A percentile compares a stretch with the other conserved stretches of the same genome.
phyloP scores from a whole-genome alignment of 208 protist species.

The Crithidia acanthocephali region DNA sequence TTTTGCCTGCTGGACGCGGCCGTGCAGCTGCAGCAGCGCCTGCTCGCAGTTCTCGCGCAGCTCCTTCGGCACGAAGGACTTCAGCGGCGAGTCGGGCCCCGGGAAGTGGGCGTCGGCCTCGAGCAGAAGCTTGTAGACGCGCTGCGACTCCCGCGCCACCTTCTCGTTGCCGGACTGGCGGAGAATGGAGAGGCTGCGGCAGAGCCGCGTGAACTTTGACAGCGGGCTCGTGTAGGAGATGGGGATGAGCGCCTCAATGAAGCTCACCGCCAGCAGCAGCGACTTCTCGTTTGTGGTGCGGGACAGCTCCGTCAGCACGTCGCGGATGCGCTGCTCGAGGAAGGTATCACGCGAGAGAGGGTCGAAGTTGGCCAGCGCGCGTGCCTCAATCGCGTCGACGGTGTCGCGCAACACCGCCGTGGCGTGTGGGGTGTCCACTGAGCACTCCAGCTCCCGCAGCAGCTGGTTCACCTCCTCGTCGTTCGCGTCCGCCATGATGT shows the following conservation, averaged over 20 bases:
- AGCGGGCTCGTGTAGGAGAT: constrained; percentile 83
- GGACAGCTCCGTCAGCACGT: constrained; percentile 76
- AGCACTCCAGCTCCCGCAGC: constrained; percentile 75
- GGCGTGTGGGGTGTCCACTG: constrained; percentile 65
- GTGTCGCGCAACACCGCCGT: constrained; percentile 75
- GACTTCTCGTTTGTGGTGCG: constrained; percentile 53
- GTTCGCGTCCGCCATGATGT: constrained; percentile 44
- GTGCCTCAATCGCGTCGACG: constrained; percentile 77
- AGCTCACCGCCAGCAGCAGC: constrained; percentile 62
- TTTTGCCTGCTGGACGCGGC: constrained; percentile 58
- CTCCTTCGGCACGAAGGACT: constrained; percentile 86
- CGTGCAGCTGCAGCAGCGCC: constrained; percentile 81
- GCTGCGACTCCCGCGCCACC: constrained; percentile 72
- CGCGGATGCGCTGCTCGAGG: constrained; percentile 84
- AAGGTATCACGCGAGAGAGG: constrained; percentile 76
- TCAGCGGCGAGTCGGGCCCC: constrained; percentile 65
- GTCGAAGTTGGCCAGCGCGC: constrained; percentile 80
- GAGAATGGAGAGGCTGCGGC: constrained; percentile 75
- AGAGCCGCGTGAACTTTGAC: constrained; percentile 84
- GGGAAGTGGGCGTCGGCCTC: constrained; percentile 51
- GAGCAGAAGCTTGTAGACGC: constrained; percentile 79
- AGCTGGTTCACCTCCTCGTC: constrained; percentile 86
- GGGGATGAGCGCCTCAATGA: constrained; percentile 83
- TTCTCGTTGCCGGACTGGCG: constrained; percentile 75
- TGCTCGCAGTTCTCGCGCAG: constrained; percentile 85